Evolutionary conservation across 805 yeast genomes (phyloP).

Genomic region (Yarrowia porcina): DNA sequence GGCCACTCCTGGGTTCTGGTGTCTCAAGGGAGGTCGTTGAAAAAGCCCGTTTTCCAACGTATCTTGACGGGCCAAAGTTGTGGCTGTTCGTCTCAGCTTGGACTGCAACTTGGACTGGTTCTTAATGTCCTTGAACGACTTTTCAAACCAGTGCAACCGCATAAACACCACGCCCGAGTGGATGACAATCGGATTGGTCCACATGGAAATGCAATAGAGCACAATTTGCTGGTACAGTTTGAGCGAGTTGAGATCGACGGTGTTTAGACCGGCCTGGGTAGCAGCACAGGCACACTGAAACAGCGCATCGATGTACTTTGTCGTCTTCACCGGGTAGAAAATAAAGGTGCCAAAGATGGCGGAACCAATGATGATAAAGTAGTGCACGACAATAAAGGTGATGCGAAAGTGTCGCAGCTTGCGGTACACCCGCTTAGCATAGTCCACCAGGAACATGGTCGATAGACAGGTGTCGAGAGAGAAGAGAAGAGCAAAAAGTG

Average conservation of each 20-base stretch:
- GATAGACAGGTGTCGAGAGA: background rate
- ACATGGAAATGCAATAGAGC: slow-evolving; percentile 56
- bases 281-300: slow-evolving; percentile 73
- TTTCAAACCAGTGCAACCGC: slow-evolving; percentile 85
- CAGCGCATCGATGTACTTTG: slow-evolving; percentile 70
- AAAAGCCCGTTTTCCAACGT: slow-evolving; percentile 20
- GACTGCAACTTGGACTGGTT: slow-evolving; percentile 72
- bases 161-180: slow-evolving; percentile 74
- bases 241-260: slow-evolving; percentile 63
- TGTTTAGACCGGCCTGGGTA: slow-evolving; percentile 91
- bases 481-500: background rate
- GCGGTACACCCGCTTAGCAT: slow-evolving; percentile 12
- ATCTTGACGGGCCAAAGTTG: slow-evolving; percentile 54
- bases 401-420: slow-evolving; percentile 17
- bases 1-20: background rate
- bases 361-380: slow-evolving; percentile 61
- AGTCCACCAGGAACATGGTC: slow-evolving; percentile 4
- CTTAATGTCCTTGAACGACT: slow-evolving; percentile 78
- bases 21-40: slow-evolving; percentile 12
- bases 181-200: slow-evolving; percentile 85
- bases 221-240: slow-evolving; percentile 76
- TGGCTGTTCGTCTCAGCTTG: slow-evolving; percentile 76
- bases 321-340: slow-evolving; percentile 68
- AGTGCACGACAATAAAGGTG: slow-evolving; percentile 32
- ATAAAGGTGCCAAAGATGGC: slow-evolving; percentile 68